phyloP scores from a whole-genome alignment of 2,329 filamentous ascomycete species.

The Curvularia verruculosa region DNA sequence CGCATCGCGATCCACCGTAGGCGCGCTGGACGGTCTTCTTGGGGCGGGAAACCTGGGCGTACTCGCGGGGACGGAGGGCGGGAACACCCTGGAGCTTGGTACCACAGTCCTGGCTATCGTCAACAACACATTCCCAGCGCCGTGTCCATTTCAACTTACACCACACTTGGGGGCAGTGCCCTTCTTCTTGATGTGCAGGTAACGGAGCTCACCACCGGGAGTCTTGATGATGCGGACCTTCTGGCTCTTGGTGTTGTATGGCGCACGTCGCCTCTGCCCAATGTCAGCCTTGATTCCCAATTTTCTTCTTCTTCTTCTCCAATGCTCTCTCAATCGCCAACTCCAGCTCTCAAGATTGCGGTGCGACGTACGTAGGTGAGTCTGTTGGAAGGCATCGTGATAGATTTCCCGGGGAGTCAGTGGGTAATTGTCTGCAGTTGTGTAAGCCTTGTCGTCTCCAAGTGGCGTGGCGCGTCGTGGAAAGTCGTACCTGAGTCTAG shows the following conservation, averaged over 20 bases:
- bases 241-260: conserved; percentile 98
- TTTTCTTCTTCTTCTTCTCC: conserved; percentile 2
- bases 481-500: conserved; percentile 38
- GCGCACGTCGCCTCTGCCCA: conserved; percentile 60
- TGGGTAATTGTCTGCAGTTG: conserved; percentile 36
- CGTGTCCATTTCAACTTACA: conserved; percentile 37
- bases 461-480: conserved; percentile 5
- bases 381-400: conserved; percentile 61
- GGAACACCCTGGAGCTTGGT: conserved; percentile 97
- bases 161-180: conserved; percentile 94
- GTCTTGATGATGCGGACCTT: conserved; percentile 79
- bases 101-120: conserved; percentile 81
- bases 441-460: conserved; percentile 34
- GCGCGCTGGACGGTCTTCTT: conserved; percentile 99
- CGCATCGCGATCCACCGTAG: conserved; percentile 96
- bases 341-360: conserved; percentile 18
- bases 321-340: conserved; percentile 12
- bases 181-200: conserved; percentile 99
- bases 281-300: conserved; percentile 36
- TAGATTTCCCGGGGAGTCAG: conserved; percentile 47
- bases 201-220: conserved; percentile 91
- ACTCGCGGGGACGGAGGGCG: conserved; percentile 97
- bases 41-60: conserved; percentile 94
- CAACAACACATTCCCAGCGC: conserved; percentile 15
- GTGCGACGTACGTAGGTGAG: conserved; percentile 61